Evolutionary conservation across 1,284 basidiomycete species (phyloP), one percentile per base, ranked within the genome.

Genomic region (Cutaneotrichosporon sp.): DNA sequence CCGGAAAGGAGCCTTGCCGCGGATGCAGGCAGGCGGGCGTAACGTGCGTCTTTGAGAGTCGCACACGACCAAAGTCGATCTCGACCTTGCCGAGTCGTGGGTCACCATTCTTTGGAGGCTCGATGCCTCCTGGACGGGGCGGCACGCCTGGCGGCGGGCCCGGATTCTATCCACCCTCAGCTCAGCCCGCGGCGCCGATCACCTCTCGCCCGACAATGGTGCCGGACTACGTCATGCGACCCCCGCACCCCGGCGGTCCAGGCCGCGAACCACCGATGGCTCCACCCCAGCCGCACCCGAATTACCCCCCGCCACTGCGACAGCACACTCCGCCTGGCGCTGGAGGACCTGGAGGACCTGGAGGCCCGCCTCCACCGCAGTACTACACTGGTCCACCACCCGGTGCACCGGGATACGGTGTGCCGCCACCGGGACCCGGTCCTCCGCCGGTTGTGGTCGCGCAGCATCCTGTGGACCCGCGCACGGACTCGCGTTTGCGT

Each of bases 11-110:
- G 16, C 78, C 78, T 1, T 79, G 78, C 65, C 67, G 76, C 52
- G 78, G 78, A n/a, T 79, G 78, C 66, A 65, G 74, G 50, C 72
- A 74, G 65, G 73, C 76, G 32, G 72, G 72, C n/a, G 71, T 72
- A 50, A 72, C 69, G 32, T 79, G 78, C 63, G 67, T 78, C 40
- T 79, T 79, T 51, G 78, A 78, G 64, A 70, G 76, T 30, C 72
- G 76, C 13, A 68, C 73, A 11, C 67, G 78, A 36, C 78, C 78
- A 13, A 79, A 79, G 69, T 79, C 73, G 5, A 72, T 73, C 46
- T 73, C 71, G 36, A 64, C 67, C 8, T 26, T 72, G 30, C 76
- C 77, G 31, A 67, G 73, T 21, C 75, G 76, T 16, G 68, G 68
- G n/a, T 70, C 74, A 10, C 72, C 73, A 9, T 78, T 73, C 68